Evolutionary conservation across 2,329 filamentous ascomycete species (phyloP).

Genomic region (Arthrobotrys musiformis): DNA sequence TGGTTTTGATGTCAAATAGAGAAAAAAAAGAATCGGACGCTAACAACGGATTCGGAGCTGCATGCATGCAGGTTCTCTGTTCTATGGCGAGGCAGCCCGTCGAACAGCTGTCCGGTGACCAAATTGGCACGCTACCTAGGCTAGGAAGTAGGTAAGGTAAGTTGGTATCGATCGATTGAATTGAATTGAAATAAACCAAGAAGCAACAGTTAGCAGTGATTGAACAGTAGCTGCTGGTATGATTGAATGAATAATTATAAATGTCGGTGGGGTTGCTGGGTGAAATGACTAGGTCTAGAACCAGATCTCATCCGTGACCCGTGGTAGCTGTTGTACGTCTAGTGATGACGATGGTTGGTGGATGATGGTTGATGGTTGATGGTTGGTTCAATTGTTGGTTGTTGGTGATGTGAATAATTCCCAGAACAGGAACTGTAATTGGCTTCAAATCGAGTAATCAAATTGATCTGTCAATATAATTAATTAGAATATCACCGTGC

Average conservation of each 20-base stretch:
- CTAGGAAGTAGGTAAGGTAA: conserved; percentile 3
- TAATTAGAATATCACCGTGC: no score
- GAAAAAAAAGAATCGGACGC: conserved; percentile 43
- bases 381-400: no score
- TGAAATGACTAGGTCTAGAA: no score
- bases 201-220: no score
- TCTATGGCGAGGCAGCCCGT: conserved; percentile 30
- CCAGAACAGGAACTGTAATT: conserved; percentile 19
- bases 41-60: conserved; percentile 38
- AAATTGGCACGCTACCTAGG: conserved; percentile 21
- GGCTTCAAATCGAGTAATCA: background rate
- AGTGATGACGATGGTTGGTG: background rate
- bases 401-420: conserved; percentile 3
- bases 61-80: no score
- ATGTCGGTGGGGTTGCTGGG: no score
- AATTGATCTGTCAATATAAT: background rate
- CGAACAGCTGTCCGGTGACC: conserved; percentile 54
- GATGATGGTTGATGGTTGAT: background rate
- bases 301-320: no score
- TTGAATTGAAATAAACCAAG: no score
- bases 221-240: no score
- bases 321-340: no score
- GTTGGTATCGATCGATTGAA: no score
- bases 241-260: no score
- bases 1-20: conserved; percentile 35